phyloP scores from a whole-genome alignment of 805 yeast genomes.

The Pichia nakasei region DNA sequence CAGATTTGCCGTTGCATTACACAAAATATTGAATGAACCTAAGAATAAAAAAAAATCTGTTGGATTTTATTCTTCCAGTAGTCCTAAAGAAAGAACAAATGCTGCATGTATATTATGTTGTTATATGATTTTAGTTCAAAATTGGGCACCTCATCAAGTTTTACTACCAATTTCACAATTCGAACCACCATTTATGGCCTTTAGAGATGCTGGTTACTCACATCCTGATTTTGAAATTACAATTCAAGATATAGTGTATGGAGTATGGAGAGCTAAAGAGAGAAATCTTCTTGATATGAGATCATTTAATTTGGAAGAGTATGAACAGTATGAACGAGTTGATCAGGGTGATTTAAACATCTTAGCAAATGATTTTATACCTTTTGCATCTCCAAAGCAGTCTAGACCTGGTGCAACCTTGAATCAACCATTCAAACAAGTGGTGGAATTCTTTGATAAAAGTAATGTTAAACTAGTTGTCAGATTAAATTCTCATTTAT shows the following conservation, averaged over 20 bases:
- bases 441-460: slow-evolving; percentile 62
- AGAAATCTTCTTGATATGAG: slow-evolving; percentile 81
- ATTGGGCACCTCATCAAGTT: slow-evolving; percentile 98
- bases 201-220: slow-evolving; percentile 96
- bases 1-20: slow-evolving; percentile 90
- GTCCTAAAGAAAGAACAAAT: slow-evolving; percentile 76
- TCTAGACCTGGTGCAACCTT: slow-evolving; percentile 40
- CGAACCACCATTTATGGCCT: slow-evolving; percentile 89
- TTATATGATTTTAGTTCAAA: slow-evolving; percentile 89
- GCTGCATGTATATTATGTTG: slow-evolving; percentile 93
- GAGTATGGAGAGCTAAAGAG: slow-evolving; percentile 96
- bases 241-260: slow-evolving; percentile 92
- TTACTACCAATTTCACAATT: slow-evolving; percentile 88
- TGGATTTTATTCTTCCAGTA: slow-evolving; percentile 79
- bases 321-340: slow-evolving; percentile 89
- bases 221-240: slow-evolving; percentile 90
- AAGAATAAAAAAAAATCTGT: slow-evolving; percentile 81
- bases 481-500: slow-evolving; percentile 83
- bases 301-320: slow-evolving; percentile 81
- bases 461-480: slow-evolving; percentile 83
- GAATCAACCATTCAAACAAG: slow-evolving; percentile 74
- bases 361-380: slow-evolving; percentile 86
- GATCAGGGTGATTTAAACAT: slow-evolving; percentile 96
- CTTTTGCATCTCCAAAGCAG: slow-evolving; percentile 95
- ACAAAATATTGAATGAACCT: slow-evolving; percentile 81